Evolutionary conservation across 1,139 yeast genomes (phyloP), one percentile per base, ranked within the genome.

Genomic region (Yamadazyma friedrichii): DNA sequence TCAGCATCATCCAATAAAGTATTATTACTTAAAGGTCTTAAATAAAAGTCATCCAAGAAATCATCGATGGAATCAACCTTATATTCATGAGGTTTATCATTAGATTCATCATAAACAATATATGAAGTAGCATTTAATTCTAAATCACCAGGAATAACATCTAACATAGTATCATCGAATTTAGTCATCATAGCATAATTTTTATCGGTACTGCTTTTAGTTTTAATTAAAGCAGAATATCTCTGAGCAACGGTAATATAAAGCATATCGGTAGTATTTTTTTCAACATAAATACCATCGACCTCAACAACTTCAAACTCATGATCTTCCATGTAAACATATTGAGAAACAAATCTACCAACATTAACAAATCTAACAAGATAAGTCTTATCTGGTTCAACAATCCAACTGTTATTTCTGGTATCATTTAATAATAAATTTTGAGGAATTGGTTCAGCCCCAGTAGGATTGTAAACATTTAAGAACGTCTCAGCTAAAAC

Each of bases 361-460:
- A 78, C 64, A 54, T 85, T 85, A 46, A 76, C 72, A 43, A 85
- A 69, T 51, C 89, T 69, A 36, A 84, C 57, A 42, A 82, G 65
- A 55, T 84, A 84, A 1, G 86, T 83, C 47, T 74, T 81, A 38
- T 76, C 75, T 15, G 84, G 80, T 44, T 78, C 70, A 42, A 85
- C 84, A 17, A 60, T 42, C 63, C 87, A 68, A 2, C 85, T 72
- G 15, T 64, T 71, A 52, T 81, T 80, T 42, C 76, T 72, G 10
- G 85, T 71, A 47, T 84, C 85, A 55, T 84, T 84, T 56, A 84
- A 74, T 41, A 84, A 64, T 30, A 79, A 54, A 53, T 78, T 81
- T 47, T 80, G 80, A 6, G 93, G 93, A 43, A 84, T 75, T 30
- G 93, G 93, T 58, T 85, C 94, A 31, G 87, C 88, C 42, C 94